Percentiles rank a stretch among this genome's conserved stretches.
Evolutionary conservation across 2,329 filamentous ascomycete species (phyloP).

Genomic region (Neonectria faginata): DNA sequence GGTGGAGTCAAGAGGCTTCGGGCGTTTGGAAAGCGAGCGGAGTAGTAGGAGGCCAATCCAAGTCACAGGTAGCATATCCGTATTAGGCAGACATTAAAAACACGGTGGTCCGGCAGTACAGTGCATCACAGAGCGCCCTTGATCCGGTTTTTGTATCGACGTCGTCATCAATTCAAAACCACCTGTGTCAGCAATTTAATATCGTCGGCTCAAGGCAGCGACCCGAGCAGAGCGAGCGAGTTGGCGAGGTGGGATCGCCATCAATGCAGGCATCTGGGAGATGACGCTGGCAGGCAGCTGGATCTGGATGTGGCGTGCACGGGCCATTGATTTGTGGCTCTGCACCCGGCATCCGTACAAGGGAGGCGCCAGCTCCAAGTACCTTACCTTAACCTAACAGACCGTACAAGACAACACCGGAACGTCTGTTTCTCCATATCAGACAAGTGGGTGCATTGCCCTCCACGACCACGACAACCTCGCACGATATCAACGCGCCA

Average conservation of each 20-base stretch:
- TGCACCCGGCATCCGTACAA: slow-evolving; percentile 23
- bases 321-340: slow-evolving; percentile 38
- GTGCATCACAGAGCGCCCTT: slow-evolving; percentile 8
- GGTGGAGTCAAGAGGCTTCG: slow-evolving; percentile 91
- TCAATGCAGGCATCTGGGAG: slow-evolving; percentile 14
- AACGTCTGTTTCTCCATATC: slow-evolving; percentile 44
- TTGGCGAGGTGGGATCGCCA: not conserved
- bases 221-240: slow-evolving; percentile 8
- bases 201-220: slow-evolving; percentile 21
- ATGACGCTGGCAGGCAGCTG: slow-evolving; percentile 11
- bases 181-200: slow-evolving; percentile 31
- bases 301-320: slow-evolving; percentile 21
- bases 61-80: not conserved
- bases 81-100: slow-evolving; percentile 17
- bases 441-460: slow-evolving; percentile 41
- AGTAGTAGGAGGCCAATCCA: slow-evolving; percentile 33
- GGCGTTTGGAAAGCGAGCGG: slow-evolving; percentile 51
- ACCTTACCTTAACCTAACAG: slow-evolving; percentile 8
- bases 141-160: not conserved
- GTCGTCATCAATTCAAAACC: slow-evolving; percentile 37
- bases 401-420: slow-evolving; percentile 29
- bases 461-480: slow-evolving; percentile 41
- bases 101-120: not conserved
- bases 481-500: slow-evolving; percentile 39
- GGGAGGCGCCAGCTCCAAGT: slow-evolving; percentile 28